Base-by-base conservation (phyloP, 441 rosid genomes). In the Cnidoscolus chayamansa region DNA sequence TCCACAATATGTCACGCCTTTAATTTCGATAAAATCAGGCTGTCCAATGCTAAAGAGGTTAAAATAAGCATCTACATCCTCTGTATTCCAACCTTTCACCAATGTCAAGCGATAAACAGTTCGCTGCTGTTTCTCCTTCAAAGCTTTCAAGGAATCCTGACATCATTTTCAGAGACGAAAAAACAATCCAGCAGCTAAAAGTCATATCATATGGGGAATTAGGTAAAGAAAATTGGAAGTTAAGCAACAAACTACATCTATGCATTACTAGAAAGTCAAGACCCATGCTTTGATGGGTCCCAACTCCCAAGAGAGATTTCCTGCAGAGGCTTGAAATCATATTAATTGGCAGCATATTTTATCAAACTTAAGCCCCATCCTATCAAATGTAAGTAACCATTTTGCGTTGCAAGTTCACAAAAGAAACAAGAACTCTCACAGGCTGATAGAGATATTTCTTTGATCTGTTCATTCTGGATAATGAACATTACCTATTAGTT, bases 1-100 rank as follows among this genome's bases (percentile, higher is more conserved):
- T 86, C 99, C 98, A 73, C 97, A 92, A 70, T 92, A 92, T 2
- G 97, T 92, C 15, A 94, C 97, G 7, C 99, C 99, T 86, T 92
- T 94, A 78, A 94, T 92, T 85, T 94, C 98, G 37, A 94, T 89
- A 74, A 92, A 90, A 84, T 91, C 97, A 48, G 98, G 99, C 79
- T 85, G 86, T 64, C 99, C 98, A n/a, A 88, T 74, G 83, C 85
- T 86, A 65, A 94, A 90, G 73, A 92, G 97, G 72, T 86, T 82
- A 79, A 63, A 86, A 80, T 94, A 94, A 76, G 93, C 98, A 77
- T 92, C 94, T 69, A 90, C 51, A 32, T 92, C 97, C 83, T 90
- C 98, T 9, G 91, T 86, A 78, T 94, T 94, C 97, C 97, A 92
- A 63, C 96, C 98, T 87, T 94, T 94, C 75, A 92, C 96, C 70